These are phyloP conservation scores for Peronospora destructor DNA, from an alignment of 352 stramenopile species.

Conservation along the genomic window DNA sequence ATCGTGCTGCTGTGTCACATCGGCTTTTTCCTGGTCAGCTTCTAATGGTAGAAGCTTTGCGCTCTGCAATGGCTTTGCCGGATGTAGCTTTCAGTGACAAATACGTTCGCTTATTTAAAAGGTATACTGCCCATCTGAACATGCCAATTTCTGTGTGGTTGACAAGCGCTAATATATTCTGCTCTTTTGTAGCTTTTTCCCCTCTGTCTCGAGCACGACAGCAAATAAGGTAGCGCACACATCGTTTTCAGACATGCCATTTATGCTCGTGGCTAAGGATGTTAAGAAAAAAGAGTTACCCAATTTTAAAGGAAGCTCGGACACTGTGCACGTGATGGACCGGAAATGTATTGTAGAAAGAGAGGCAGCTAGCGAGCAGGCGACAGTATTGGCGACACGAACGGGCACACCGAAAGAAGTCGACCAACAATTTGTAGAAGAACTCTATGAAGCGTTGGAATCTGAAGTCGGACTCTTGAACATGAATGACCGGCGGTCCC, in stretches of 20 bases:
- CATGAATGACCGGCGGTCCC: not conserved
- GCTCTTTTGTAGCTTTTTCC: conserved; percentile 27
- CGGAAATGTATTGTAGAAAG: conserved; percentile 36
- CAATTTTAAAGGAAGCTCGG: conserved; percentile 20
- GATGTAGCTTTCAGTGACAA: conserved; percentile 19
- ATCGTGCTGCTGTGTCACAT: conserved; percentile 38
- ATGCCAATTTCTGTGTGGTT: not conserved
- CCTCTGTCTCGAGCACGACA: not conserved
- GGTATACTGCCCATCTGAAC: conserved; percentile 14
- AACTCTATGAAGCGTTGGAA: conserved; percentile 27
- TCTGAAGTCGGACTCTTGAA: conserved; percentile 15
- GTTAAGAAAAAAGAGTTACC: conserved; percentile 6
- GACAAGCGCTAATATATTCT: conserved; percentile 8
- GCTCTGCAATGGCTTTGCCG: conserved; percentile 16
- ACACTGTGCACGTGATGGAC: conserved; percentile 31
- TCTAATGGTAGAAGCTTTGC: conserved; percentile 23
- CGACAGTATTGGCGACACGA: conserved; percentile 22
- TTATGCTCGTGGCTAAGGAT: conserved; percentile 16
- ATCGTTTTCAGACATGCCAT: conserved; percentile 22
- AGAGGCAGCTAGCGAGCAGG: conserved; percentile 17
- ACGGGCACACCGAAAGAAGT: conserved; percentile 8
- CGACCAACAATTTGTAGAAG: conserved; percentile 22
- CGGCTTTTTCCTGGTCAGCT: conserved; percentile 31
- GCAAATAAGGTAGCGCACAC: not conserved
- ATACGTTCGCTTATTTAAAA: conserved; percentile 43